These are phyloP conservation scores for Pelargonium fulgidum DNA, from an alignment of 441 rosid genomes.

Conservation along the genomic window DNA sequence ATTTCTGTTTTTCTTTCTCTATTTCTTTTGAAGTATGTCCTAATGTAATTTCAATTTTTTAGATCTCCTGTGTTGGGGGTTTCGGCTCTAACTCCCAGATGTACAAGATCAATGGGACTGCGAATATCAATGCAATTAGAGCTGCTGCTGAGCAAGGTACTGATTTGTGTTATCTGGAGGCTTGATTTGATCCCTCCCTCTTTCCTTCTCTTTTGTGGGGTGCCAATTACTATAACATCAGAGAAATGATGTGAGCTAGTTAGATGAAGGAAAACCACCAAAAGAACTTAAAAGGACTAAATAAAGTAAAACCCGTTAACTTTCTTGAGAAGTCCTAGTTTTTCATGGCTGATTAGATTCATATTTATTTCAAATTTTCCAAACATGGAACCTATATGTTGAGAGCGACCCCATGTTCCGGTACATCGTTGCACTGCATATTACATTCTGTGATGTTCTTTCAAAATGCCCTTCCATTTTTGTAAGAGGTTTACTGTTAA, in stretches of 20 bases:
- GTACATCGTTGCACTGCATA: background rate
- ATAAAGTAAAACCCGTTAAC: background rate
- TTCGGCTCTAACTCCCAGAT: constrained; percentile 88
- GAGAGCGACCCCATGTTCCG: background rate
- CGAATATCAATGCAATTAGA: constrained; percentile 86
- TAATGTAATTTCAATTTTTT: constrained; percentile 24
- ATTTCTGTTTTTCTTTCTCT: background rate
- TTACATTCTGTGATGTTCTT: background rate
- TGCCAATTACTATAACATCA: background rate
- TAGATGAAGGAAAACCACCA: background rate
- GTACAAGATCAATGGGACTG: constrained; percentile 95
- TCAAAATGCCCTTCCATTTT: background rate
- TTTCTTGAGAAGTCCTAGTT: background rate
- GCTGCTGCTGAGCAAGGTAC: constrained; percentile 87
- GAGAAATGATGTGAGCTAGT: background rate
- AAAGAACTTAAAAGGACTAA: background rate
- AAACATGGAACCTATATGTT: background rate
- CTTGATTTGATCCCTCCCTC: background rate
- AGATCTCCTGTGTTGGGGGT: constrained; percentile 95
- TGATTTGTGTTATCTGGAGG: background rate
- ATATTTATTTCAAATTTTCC: background rate
- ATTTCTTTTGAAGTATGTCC: constrained; percentile 1
- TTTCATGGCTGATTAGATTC: background rate
- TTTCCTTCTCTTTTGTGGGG: background rate
- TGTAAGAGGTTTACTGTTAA: background rate